Evolutionary conservation across 257 asterid species (phyloP), one percentile per base, ranked within the genome.

Genomic region (Solanum phureja): DNA sequence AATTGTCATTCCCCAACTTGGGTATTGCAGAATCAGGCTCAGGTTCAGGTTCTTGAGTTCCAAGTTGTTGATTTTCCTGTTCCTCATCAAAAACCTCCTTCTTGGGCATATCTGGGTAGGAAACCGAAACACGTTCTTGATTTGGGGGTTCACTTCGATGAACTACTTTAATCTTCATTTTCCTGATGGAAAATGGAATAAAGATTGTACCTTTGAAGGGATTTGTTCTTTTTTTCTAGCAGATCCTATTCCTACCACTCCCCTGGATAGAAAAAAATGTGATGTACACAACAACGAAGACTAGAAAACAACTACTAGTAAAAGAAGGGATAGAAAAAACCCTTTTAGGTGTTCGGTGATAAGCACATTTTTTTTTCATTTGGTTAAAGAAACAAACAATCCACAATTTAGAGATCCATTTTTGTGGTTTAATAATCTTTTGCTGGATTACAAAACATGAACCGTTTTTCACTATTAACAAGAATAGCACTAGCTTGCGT

Each of bases 141-240:
- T 93, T 92, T 82, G 89, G 98, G 91, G 69, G 76, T 74, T 86
- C 89, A 75, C 87, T 88, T 75, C 89, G 89, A 56, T 94, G 95
- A 75, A 95, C 94, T 86, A 93, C 92, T 90, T 90, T 95, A 86
- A 94, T 94, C 88, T 92, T 96, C 98, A 96, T 91, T 90, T 31
- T 27, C 24, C 77, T 35, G 33, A 23, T 31, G 49, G 44, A 64
- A 83, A 46, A 23, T 69, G 27, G 69, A 86, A 44, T 33, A 29
- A 69, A 69, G 87, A 86, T 69, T 86, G n/a, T 44, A 8, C 40
- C 68, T 68, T 85, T 85, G 37, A 21, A 6, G 58, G 75, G 71
- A 29, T 83, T n/a, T 52, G 77, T 31, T 35, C 16, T 23, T 3
- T 40, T 12, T 79, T 24, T 34, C 34, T 79, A 46, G 42, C 85